Evolutionary conservation across 208 protist species (phyloP), one percentile per base, ranked within the genome.

Genomic region (Angomonas deanei): DNA sequence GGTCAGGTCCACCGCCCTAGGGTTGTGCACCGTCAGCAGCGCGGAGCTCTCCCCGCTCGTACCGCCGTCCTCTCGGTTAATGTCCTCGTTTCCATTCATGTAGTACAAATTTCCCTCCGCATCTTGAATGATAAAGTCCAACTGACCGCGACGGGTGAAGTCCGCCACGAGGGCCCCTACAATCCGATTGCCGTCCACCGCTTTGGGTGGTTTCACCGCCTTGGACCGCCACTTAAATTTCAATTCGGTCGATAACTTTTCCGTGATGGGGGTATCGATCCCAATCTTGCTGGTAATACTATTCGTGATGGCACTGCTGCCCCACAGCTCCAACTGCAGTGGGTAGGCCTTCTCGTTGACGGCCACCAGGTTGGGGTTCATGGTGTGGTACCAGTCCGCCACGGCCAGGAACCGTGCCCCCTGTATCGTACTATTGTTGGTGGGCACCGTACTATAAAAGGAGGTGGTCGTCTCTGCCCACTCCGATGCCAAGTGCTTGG

Each of bases 111-210:
- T 38, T 4, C 74, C 83, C 60, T 84, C 46, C 47, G 67, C 70
- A 19, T 61, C 65, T 55, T 86, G 80, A 24, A 86, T 46, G 3
- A 85, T 11, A 27, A 85, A 38, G 47, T 84, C 80, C 0, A 82
- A 42, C 30, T 61, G 55, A 2, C 83, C 83, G 30, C 59, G 50
- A 2, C 66, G 61, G 0, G 77, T 54, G 21, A 82, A 30, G 53
- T 90, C 83, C 4, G 64, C 83, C 36, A 64, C 65, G 19, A 80
- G 31, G 3, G 76, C 75, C 39, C 83, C 82, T 11, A 90, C 76
- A 60, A 90, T 65, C 6, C 48, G 8, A 28, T 30, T 57, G 11
- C 26, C 23, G 1, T 42, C 27, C 36, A 8, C 36, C 15, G 11
- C 36, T 42, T 42, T 42, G 15, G 36, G 36, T n/a, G 15, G 36